Evolutionary conservation across 306 rosid species (phyloP).

Genomic region (Pueraria montana): DNA sequence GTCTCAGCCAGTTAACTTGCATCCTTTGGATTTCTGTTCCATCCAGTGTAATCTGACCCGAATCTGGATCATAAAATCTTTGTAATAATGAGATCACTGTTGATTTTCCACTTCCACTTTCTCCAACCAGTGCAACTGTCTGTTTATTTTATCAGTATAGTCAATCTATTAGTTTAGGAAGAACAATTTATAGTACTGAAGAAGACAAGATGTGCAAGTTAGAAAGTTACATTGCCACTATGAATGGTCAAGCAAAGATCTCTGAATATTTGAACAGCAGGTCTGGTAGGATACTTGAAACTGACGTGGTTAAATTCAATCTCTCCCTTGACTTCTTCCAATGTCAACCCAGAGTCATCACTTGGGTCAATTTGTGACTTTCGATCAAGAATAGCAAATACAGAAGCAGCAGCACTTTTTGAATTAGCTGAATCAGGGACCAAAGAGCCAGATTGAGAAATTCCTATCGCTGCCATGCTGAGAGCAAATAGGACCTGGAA

Average conservation of each 20-base stretch:
- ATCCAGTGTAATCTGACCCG: conserved; percentile 71
- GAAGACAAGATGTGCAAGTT: background rate
- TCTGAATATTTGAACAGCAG: conserved; percentile 64
- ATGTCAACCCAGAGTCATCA: conserved; percentile 60
- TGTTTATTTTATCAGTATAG: conserved; percentile 27
- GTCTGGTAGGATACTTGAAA: conserved; percentile 82
- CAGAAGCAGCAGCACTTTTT: conserved; percentile 71
- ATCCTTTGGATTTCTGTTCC: conserved; percentile 61
- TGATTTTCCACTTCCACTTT: conserved; percentile 85
- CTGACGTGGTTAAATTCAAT: conserved; percentile 67
- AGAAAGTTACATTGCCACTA: conserved; percentile 70
- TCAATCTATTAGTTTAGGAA: conserved; percentile 18
- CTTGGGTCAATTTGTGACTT: conserved; percentile 69
- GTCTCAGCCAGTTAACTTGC: conserved; percentile 71
- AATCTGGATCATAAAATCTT: conserved; percentile 77
- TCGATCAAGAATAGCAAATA: conserved; percentile 74
- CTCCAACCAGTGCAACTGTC: conserved; percentile 80
- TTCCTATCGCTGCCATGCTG: conserved; percentile 64
- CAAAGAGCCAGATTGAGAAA: conserved; percentile 67
- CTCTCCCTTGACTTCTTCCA: conserved; percentile 69
- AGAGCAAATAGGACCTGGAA: conserved; percentile 77
- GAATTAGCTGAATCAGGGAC: conserved; percentile 65
- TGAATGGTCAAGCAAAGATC: conserved; percentile 72
- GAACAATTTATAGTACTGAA: background rate
- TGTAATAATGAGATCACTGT: conserved; percentile 66